Conservation (phyloP, 495 filamentous ascomycete genomes). For the Cenococcum geophilum region DNA sequence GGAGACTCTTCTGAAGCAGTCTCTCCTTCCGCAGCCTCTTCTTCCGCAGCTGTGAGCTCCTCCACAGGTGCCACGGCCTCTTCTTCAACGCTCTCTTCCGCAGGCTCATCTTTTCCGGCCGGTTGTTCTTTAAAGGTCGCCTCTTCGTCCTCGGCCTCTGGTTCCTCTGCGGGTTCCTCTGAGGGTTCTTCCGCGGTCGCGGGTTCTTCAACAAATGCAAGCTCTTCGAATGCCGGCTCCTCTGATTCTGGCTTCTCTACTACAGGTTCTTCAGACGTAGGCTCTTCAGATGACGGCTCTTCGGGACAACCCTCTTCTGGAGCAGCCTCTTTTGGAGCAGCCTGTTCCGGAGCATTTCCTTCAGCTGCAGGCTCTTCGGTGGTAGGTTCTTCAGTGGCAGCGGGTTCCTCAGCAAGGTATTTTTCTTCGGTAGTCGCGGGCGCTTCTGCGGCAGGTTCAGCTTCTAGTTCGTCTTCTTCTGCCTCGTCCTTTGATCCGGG, state of each 20-base stretch:
- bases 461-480: no score
- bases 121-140: neutral
- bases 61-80: neutral
- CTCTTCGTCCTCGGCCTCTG: neutral
- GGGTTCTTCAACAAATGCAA: no score
- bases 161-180: neutral
- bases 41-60: neutral
- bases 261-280: neutral
- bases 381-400: no score
- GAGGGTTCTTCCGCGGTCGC: no score
- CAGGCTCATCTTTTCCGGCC: neutral
- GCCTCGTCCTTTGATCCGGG: no score
- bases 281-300: neutral
- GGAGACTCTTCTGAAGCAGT: constrained; percentile 1
- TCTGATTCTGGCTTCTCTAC: neutral
- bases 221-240: no score
- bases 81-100: neutral
- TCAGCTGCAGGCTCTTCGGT: neutral
- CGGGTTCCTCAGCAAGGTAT: no score
- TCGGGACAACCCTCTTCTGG: neutral
- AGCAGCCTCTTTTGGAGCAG: neutral
- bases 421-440: no score
- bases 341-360: neutral
- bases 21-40: neutral
- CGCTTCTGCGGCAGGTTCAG: no score